Conservation (phyloP, 1,284 basidiomycete genomes). For the Ceratobasidium sp. region DNA sequence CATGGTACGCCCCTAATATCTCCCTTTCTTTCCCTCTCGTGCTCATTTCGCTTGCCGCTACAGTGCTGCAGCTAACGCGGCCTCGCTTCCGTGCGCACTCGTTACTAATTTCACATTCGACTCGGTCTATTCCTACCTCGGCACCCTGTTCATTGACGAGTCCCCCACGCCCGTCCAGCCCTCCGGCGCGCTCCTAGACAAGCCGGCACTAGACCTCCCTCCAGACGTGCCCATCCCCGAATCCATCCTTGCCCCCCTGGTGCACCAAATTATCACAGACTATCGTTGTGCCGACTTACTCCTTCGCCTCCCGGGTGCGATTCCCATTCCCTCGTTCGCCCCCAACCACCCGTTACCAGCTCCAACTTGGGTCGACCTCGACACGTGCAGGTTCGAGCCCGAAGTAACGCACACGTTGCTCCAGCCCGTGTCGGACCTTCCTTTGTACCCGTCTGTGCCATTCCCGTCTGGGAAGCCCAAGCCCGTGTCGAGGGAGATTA, state of each 20-base stretch:
- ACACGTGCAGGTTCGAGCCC: slow-evolving; percentile 59
- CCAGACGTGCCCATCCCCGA: slow-evolving; percentile 66
- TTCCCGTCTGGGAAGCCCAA: slow-evolving; percentile 53
- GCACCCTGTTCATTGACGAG: slow-evolving; percentile 56
- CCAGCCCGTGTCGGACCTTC: slow-evolving; percentile 50
- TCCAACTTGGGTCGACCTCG: slow-evolving; percentile 68
- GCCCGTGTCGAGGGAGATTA: slow-evolving; percentile 59
- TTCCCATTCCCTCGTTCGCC: slow-evolving; percentile 78
- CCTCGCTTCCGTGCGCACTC: slow-evolving; percentile 72
- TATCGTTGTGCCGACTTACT: slow-evolving; percentile 78
- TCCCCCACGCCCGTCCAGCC: slow-evolving; percentile 48
- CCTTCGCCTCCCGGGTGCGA: slow-evolving; percentile 73
- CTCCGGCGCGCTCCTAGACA: slow-evolving; percentile 50
- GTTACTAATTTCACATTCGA: slow-evolving; percentile 86
- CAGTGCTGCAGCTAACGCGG: slow-evolving; percentile 73
- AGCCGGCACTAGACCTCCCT: slow-evolving; percentile 52
- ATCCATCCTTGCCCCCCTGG: slow-evolving; percentile 66
- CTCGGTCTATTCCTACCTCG: slow-evolving; percentile 79
- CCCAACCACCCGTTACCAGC: slow-evolving; percentile 66
- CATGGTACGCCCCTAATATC: slow-evolving; percentile 64
- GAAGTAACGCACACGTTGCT: slow-evolving; percentile 60
- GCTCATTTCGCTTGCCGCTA: slow-evolving; percentile 10
- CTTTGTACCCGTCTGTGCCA: slow-evolving; percentile 58
- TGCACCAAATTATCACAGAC: slow-evolving; percentile 69
- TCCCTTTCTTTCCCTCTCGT: background rate